Percentiles rank a stretch among this genome's conserved stretches.
These are phyloP conservation scores for Malassezia brasiliensis DNA, from an alignment of 1,284 basidiomycete species.

Conservation along the genomic window DNA sequence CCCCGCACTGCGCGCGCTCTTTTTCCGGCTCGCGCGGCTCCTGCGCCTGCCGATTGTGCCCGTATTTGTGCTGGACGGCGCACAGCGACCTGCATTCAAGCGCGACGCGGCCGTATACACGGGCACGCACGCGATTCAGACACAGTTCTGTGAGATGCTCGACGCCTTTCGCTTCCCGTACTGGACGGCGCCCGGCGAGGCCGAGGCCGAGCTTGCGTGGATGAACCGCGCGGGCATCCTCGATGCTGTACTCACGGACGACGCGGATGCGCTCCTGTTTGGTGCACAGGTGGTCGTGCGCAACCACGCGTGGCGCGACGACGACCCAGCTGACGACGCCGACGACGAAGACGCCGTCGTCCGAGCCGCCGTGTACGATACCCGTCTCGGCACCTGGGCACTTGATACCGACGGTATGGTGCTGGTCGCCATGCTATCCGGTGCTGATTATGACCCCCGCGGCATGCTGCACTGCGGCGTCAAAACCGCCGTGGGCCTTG, in stretches of 20 bases:
- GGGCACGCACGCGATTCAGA: conserved; percentile 14
- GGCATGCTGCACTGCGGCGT: conserved; percentile 30
- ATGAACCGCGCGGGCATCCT: conserved; percentile 70
- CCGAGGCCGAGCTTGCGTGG: conserved; percentile 87
- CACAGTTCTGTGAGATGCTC: conserved; percentile 56
- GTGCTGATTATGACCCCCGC: conserved; percentile 71
- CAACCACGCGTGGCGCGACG: not conserved
- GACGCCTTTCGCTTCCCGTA: conserved; percentile 69
- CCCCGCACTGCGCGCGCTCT: conserved; percentile 51
- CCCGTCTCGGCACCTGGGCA: conserved; percentile 47
- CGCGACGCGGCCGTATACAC: conserved; percentile 52
- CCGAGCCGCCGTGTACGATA: conserved; percentile 3
- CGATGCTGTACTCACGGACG: conserved; percentile 83
- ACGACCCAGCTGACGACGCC: not conserved
- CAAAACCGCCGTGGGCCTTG: conserved; percentile 51
- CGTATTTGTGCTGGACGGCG: conserved; percentile 89
- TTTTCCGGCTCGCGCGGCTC: conserved; percentile 58
- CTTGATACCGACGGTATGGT: conserved; percentile 63
- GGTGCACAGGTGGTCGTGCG: conserved; percentile 72
- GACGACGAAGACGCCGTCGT: not conserved
- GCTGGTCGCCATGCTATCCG: conserved; percentile 71
- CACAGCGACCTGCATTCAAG: conserved; percentile 70
- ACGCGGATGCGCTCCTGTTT: conserved; percentile 84
- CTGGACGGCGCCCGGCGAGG: conserved; percentile 75
- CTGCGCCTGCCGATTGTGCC: conserved; percentile 70